Conservation (phyloP, 2,329 filamentous ascomycete species). For the Hortaea werneckii region DNA sequence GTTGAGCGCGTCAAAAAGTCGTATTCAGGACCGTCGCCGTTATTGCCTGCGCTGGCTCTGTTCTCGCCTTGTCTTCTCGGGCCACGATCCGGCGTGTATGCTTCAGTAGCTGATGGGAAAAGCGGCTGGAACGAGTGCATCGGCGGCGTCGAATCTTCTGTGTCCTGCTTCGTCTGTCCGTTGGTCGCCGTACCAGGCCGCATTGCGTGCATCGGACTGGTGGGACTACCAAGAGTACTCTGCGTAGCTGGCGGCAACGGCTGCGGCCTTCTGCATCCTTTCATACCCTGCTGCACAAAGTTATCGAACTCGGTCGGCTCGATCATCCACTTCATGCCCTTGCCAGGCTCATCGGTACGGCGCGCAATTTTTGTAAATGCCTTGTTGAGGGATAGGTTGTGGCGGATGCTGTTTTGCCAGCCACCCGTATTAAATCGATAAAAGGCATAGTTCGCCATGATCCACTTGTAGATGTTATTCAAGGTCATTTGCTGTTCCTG, state of each 20-base stretch:
- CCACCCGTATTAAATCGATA: slow-evolving; percentile 77
- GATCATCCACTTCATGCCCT: slow-evolving; percentile 99
- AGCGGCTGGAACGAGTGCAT: slow-evolving; percentile 28
- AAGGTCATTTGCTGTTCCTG: slow-evolving; percentile 81
- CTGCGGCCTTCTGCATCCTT: slow-evolving; percentile 30
- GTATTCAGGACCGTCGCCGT: slow-evolving; percentile 18
- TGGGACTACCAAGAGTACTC: slow-evolving; percentile 30
- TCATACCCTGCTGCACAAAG: slow-evolving; percentile 61
- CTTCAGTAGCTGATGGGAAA: slow-evolving; percentile 40
- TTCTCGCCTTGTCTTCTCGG: slow-evolving; percentile 28
- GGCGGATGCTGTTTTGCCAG: slow-evolving; percentile 98
- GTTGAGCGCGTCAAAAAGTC: slow-evolving; percentile 21
- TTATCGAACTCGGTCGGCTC: slow-evolving; percentile 74
- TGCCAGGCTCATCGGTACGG: slow-evolving; percentile 88
- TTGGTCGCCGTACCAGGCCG: slow-evolving; percentile 35
- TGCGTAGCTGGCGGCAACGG: slow-evolving; percentile 24
- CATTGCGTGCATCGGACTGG: slow-evolving; percentile 46
- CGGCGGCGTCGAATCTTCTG: slow-evolving; percentile 33
- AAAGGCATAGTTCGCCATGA: slow-evolving; percentile 84
- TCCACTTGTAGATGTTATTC: slow-evolving; percentile 87
- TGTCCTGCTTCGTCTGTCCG: slow-evolving; percentile 14
- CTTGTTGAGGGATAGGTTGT: slow-evolving; percentile 92
- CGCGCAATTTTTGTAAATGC: slow-evolving; percentile 88
- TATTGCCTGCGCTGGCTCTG: slow-evolving; percentile 22
- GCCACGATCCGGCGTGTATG: slow-evolving; percentile 46